phyloP scores from a whole-genome alignment of 306 rosid species.

The Quercus alba region DNA sequence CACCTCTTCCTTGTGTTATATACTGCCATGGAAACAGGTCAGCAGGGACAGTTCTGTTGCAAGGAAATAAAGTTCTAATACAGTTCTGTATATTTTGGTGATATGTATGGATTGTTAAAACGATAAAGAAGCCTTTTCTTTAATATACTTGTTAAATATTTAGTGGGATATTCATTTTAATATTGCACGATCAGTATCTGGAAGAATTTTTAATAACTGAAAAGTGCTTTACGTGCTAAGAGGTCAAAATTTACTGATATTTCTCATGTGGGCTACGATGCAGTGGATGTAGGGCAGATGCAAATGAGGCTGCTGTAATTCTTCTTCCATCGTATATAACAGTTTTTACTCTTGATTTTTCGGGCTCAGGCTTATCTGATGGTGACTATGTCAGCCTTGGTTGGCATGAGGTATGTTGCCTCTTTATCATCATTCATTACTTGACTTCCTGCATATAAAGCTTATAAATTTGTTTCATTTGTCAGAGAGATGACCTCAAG shows the following conservation, averaged over 20 bases:
- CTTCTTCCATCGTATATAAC: conserved; percentile 95
- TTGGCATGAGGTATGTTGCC: conserved; percentile 88
- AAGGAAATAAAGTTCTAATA: not conserved
- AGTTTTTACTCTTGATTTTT: conserved; percentile 95
- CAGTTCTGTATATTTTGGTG: conserved; percentile 5
- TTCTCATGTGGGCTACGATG: conserved; percentile 35
- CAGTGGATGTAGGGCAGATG: conserved; percentile 99
- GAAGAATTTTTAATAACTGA: not conserved
- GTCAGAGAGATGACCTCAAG: conserved; percentile 90
- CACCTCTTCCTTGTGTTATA: conserved; percentile 88
- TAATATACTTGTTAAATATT: not conserved
- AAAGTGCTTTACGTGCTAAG: not conserved
- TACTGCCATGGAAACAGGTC: conserved; percentile 99
- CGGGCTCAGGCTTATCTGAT: conserved; percentile 96
- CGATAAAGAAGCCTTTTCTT: not conserved
- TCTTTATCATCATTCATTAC: conserved; percentile 21
- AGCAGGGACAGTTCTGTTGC: conserved; percentile 1
- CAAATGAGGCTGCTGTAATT: conserved; percentile 88
- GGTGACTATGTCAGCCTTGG: conserved; percentile 98
- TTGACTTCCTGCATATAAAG: conserved; percentile 8
- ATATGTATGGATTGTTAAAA: not conserved
- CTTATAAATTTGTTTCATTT: conserved; percentile 16
- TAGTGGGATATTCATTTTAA: not conserved
- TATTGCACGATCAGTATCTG: not conserved
- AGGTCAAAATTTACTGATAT: conserved; percentile 12